Evolutionary conservation across 1,284 basidiomycete genomes (phyloP).

Genomic region (Marasmius fiardii): DNA sequence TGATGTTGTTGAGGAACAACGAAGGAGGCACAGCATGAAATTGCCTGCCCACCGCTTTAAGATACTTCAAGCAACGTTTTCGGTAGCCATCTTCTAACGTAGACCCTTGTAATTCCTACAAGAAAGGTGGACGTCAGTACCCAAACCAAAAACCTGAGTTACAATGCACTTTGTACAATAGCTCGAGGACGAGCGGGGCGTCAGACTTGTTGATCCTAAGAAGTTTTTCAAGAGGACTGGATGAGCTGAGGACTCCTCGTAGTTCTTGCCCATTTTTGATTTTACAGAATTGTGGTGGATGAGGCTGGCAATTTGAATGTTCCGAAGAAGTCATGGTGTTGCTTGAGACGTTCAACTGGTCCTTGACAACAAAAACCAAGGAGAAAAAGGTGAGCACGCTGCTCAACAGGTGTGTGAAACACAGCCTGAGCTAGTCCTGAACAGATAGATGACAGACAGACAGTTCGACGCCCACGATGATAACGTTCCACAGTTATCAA

Average conservation of each 20-base stretch:
- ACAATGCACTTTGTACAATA: background rate
- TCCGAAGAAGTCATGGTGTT: too few relatives aligned
- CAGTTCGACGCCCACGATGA: too few relatives aligned
- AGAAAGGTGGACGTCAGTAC: background rate
- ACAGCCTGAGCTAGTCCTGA: too few relatives aligned
- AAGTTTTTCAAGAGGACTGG: background rate
- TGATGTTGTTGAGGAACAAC: constrained; percentile 8
- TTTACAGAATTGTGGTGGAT: background rate
- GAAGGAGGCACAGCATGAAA: constrained; percentile 9
- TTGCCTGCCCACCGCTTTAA: constrained; percentile 4
- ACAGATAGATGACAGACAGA: too few relatives aligned
- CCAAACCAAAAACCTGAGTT: background rate
- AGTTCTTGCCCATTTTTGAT: background rate
- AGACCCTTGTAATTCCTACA: background rate
- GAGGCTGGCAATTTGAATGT: too few relatives aligned
- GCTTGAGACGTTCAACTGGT: too few relatives aligned
- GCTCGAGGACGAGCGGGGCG: background rate
- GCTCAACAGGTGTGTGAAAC: too few relatives aligned
- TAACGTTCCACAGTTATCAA: too few relatives aligned
- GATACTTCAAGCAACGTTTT: constrained; percentile 7
- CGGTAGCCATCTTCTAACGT: constrained; percentile 1
- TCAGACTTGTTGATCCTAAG: background rate
- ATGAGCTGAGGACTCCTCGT: background rate
- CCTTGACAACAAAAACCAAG: too few relatives aligned
- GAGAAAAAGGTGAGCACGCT: too few relatives aligned